Evolutionary conservation across 2,329 filamentous ascomycete genomes (phyloP).

Genomic region (Pseudopithomyces chartarum): DNA sequence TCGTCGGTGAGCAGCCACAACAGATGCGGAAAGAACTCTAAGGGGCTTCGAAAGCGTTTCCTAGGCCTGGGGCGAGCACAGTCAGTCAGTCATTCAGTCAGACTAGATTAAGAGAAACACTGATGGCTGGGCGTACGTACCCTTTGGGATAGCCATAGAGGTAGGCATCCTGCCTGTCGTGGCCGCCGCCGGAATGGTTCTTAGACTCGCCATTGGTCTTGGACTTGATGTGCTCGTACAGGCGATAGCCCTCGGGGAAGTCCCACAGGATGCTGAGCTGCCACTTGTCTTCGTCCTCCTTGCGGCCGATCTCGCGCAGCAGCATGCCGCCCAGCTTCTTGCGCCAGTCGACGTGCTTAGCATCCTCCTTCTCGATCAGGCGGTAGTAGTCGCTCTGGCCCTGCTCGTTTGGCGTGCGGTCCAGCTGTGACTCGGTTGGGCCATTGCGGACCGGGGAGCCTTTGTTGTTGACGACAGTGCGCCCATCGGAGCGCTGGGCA

Average conservation of each 20-base stretch:
- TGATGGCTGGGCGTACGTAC: not conserved
- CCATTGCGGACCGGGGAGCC: constrained; percentile 57
- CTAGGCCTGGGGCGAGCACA: constrained; percentile 40
- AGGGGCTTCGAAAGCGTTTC: constrained; percentile 63
- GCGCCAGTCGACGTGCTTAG: constrained; percentile 62
- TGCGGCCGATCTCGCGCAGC: constrained; percentile 53
- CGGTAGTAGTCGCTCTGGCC: constrained; percentile 62
- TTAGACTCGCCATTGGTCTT: constrained; percentile 54
- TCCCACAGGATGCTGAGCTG: constrained; percentile 56
- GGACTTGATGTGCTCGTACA: constrained; percentile 64
- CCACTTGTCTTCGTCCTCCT: constrained; percentile 43
- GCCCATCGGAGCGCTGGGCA: constrained; percentile 55
- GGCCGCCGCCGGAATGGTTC: constrained; percentile 55
- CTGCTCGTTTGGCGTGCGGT: constrained; percentile 57
- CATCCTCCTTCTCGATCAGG: constrained; percentile 54
- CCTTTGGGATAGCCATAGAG: constrained; percentile 65
- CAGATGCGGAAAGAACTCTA: constrained; percentile 65
- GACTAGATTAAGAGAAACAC: not conserved
- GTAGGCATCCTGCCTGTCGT: constrained; percentile 64
- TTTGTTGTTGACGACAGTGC: constrained; percentile 54
- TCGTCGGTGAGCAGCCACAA: constrained; percentile 62
- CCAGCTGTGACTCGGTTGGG: constrained; percentile 57
- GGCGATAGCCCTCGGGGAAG: constrained; percentile 61
- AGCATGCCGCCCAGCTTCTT: constrained; percentile 65
- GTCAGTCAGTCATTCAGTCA: not conserved